A percentile compares a stretch with the other conserved stretches of the same genome.
Evolutionary conservation across 768 basidiomycete genomes (phyloP).

Genomic region (Tulasnella sp.): DNA sequence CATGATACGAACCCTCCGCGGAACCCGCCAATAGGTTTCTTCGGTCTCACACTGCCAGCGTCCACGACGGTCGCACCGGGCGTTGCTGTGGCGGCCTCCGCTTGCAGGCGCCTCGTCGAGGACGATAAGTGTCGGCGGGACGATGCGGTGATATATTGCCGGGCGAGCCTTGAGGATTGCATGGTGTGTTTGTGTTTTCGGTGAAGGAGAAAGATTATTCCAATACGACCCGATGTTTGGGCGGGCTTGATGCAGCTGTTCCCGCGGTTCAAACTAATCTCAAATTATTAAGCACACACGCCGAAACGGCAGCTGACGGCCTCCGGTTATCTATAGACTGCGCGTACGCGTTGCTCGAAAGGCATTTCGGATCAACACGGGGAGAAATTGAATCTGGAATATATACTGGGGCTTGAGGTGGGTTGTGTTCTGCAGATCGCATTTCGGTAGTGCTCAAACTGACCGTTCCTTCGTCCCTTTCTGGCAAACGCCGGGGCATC

Average conservation of each 20-base stretch:
- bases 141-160: not conserved
- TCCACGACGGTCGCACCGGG: not conserved
- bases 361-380: not conserved
- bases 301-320: not conserved
- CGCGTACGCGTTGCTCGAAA: not conserved
- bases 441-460: no score
- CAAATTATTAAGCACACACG: not conserved
- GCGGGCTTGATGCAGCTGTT: not conserved
- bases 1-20: constrained; percentile 32
- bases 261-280: not conserved
- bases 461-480: not conserved
- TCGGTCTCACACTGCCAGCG: constrained; percentile 22
- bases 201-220: not conserved
- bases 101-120: not conserved
- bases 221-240: not conserved
- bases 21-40: constrained; percentile 59
- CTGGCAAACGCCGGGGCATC: no score
- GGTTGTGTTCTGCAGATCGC: not conserved
- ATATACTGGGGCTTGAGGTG: not conserved
- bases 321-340: not conserved
- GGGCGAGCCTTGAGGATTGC: not conserved
- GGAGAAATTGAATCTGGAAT: not conserved
- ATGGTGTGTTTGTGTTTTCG: not conserved
- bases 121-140: not conserved
- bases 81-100: not conserved